Evolutionary conservation across 1,284 basidiomycete species (phyloP), one percentile per base, ranked within the genome.

Genomic region (Boletus nobilissimus): DNA sequence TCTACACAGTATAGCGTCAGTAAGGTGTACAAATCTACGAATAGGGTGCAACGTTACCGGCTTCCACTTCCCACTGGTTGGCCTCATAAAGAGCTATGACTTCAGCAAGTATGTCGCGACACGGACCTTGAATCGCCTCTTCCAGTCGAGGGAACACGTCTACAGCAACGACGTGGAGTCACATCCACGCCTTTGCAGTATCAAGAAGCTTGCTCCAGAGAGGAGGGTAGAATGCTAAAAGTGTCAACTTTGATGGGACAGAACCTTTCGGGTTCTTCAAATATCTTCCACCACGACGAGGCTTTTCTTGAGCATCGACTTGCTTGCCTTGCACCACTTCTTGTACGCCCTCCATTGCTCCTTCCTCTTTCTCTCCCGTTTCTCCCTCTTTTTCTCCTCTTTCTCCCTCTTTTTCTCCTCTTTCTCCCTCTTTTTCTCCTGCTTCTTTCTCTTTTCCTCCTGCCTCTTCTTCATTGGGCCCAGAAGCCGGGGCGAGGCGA

Each of bases 131-230:
- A 18, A 63, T 22, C 9, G 74, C 51, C 8, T 11, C 9, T 29
- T 72, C 64, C 5, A 70, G 22, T 18, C 24, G 32, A 2, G 63
- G 76, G 34, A 77, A 71, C 11, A 3, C 34, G 38, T 76, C 63
- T 43, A 40, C 36, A 29, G 40, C 29, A 24, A 65, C 32, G 5
- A 77, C 16, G 32, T 77, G 34, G 10, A 77, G 65, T 24, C 54
- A 16, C 75, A 77, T 76, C 10, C 29, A 18, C 3, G 57, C 70
- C 43, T 77, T 77, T 1, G 57, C 38, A 18, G 32, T 22, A 18
- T 77, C 32, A 8, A 77, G 70, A 18, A 72, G 57, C n/a, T 77
- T 77, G 9, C 22, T 22, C 76, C 76, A 77, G 8, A 46, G 10
- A 22, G 29, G 13, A 1, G n/a, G 76, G 16, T 72, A 77, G 65